These are phyloP conservation scores for Pichia nanzhaoensis DNA, from an alignment of 805 yeast genomes.

Conservation along the genomic window DNA sequence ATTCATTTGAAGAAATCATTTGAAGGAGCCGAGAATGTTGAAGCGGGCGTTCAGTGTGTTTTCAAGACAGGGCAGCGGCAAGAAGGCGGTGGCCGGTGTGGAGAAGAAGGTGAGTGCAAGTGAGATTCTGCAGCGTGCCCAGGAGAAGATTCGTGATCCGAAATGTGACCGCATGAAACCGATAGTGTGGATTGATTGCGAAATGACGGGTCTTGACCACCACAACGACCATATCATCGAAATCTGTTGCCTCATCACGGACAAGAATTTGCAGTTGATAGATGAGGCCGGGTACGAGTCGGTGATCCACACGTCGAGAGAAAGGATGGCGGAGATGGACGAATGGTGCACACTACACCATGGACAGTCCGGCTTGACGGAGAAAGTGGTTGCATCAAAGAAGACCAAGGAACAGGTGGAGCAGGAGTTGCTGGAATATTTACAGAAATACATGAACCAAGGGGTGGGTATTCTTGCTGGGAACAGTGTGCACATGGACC, in stretches of 20 bases:
- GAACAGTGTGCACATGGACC: conserved; percentile 87
- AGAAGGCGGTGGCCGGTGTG: not conserved
- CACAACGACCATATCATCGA: conserved; percentile 80
- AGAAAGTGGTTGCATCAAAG: conserved; percentile 51
- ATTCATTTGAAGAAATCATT: too few species aligned
- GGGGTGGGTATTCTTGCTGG: conserved; percentile 78
- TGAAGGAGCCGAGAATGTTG: not conserved
- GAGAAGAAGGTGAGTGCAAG: conserved; percentile 2
- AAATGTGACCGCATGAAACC: conserved; percentile 20
- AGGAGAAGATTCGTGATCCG: conserved; percentile 4
- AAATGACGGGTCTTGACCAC: conserved; percentile 94
- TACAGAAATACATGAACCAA: conserved; percentile 47
- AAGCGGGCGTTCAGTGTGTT: conserved; percentile 10
- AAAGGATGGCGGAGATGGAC: conserved; percentile 63
- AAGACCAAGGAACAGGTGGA: conserved; percentile 59
- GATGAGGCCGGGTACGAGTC: conserved; percentile 74
- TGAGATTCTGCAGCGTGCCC: conserved; percentile 6
- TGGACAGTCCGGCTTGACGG: conserved; percentile 68
- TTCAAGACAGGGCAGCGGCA: not conserved
- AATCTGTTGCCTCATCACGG: conserved; percentile 85
- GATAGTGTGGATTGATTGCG: conserved; percentile 95
- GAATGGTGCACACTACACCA: conserved; percentile 88
- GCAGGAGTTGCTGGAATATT: conserved; percentile 53
- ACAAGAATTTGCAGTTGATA: conserved; percentile 64
- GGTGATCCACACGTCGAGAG: conserved; percentile 63